Evolutionary conservation across 305 asterid genomes (phyloP), one percentile per base, ranked within the genome.

Genomic region (Stenogyne calaminthoides): DNA sequence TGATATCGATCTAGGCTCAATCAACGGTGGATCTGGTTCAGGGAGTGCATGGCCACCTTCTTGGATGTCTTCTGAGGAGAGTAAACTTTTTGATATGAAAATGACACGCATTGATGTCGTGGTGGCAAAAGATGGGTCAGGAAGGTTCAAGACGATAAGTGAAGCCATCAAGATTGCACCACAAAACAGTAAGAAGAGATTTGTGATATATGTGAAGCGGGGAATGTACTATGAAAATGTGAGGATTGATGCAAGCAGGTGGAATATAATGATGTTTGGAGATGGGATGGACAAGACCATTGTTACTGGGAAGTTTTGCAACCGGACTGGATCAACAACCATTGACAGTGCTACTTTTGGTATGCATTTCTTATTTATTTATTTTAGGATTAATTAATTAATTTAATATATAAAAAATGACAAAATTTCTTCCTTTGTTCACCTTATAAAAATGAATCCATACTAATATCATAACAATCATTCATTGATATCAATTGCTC

Each of bases 91-190:
- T 47, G 2, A 6, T 2, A n/a, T 14, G 10, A 7, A n/a, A 20
- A 1, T 0, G 4, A 58, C 0, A 5, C 10, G 1, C n/a, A n/a
- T n/a, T n/a, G n/a, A 60, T 60, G 46, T 60, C 2, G 46, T n/a
- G 12, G 66, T 60, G 66, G 66, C 66, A 2, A 60, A 75, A 69
- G 96, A 89, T 74, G 92, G 95, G 0, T 67, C 82, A 2, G 90
- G 92, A 19, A 71, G 81, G 49, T 81, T 59, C 42, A 44, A 4
- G 20, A 80, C 84, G 2, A 82, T 88, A 72, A 80, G 66, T 11
- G 90, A 78, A 10, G 95, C 90, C 32, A 68, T 88, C 20, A 55
- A 55, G 1, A 73, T 42, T 9, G 85, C 84, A 29, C 88, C 89
- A 0, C 8, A 64, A 19, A 64, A 52, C 0, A 77, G 69, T 18